Percentiles rank a stretch among this genome's conserved stretches.
Evolutionary conservation across 164 flowering plant species (phyloP).

Genomic region (Liriodendron chinense): DNA sequence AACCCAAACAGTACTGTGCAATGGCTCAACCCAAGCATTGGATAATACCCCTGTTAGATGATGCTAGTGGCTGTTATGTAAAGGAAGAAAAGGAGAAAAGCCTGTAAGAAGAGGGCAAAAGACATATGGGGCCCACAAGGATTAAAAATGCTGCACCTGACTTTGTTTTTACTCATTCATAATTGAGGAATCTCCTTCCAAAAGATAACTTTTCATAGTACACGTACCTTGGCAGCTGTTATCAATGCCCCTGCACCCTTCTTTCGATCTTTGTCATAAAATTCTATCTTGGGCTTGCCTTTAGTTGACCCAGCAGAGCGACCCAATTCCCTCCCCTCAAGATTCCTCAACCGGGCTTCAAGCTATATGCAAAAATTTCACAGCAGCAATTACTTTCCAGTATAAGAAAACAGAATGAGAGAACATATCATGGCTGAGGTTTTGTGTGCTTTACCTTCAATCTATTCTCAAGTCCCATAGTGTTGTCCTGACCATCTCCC

Average conservation of each 20-base stretch:
- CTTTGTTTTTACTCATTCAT: neutral
- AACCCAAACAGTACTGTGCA: no score
- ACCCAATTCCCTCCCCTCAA: slow-evolving; percentile 84
- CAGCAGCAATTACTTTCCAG: neutral
- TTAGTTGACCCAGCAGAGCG: slow-evolving; percentile 81
- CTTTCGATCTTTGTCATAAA: slow-evolving; percentile 81
- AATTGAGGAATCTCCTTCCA: neutral
- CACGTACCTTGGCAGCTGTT: slow-evolving; percentile 76
- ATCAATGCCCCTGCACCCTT: slow-evolving; percentile 67
- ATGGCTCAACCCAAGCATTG: no score
- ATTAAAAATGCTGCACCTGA: no score
- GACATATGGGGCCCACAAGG: no score
- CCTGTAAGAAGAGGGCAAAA: no score
- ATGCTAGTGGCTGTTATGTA: no score
- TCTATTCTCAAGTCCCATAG: slow-evolving; percentile 80
- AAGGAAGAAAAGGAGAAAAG: no score
- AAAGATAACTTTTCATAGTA: neutral
- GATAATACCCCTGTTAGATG: no score
- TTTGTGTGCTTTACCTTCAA: slow-evolving; percentile 44
- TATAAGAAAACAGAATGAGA: neutral
- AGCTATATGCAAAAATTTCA: slow-evolving; percentile 35
- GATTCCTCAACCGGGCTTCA: slow-evolving; percentile 75
- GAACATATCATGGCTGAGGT: neutral
- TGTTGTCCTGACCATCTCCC: slow-evolving; percentile 68
- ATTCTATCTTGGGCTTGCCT: slow-evolving; percentile 90